Conservation (phyloP, 192 early-diverging fungal genomes). For the Entrophospora sp. region DNA sequence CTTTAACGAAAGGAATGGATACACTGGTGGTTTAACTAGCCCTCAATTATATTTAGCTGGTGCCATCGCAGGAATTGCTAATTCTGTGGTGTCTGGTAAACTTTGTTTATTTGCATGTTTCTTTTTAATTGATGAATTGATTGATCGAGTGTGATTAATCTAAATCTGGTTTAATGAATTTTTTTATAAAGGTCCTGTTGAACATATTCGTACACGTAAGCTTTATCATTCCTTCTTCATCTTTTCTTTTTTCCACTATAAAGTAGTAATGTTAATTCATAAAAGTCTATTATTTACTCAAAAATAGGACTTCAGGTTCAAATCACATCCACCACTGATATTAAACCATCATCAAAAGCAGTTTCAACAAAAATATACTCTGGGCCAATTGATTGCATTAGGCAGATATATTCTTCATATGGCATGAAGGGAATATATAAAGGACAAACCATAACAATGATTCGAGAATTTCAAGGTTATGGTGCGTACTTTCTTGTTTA, state of each 20-base stretch:
- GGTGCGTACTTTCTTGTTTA: slow-evolving; percentile 92
- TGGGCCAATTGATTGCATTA: slow-evolving; percentile 79
- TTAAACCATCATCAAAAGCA: slow-evolving; percentile 14
- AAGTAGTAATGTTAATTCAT: background rate
- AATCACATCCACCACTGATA: slow-evolving; percentile 31
- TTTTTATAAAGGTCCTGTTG: slow-evolving; percentile 65
- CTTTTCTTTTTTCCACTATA: background rate
- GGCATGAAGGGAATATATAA: slow-evolving; percentile 82
- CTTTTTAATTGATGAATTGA: background rate
- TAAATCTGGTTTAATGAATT: background rate
- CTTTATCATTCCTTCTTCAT: background rate
- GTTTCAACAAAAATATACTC: slow-evolving; percentile 33
- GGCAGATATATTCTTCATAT: slow-evolving; percentile 65
- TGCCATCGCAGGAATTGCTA: slow-evolving; percentile 77
- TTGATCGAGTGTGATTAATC: too few relatives aligned
- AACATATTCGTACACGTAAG: slow-evolving; percentile 85
- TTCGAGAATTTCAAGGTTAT: slow-evolving; percentile 88
- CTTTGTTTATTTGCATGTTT: background rate
- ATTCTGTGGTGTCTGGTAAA: slow-evolving; percentile 70
- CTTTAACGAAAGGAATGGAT: slow-evolving; percentile 52
- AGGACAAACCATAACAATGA: slow-evolving; percentile 77
- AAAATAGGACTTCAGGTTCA: slow-evolving; percentile 80
- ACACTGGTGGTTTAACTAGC: slow-evolving; percentile 48
- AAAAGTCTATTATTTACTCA: too few relatives aligned
- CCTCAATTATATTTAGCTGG: slow-evolving; percentile 82